These are phyloP conservation scores for Penicillium cinerascens DNA, from an alignment of 495 filamentous ascomycete species.

Conservation along the genomic window DNA sequence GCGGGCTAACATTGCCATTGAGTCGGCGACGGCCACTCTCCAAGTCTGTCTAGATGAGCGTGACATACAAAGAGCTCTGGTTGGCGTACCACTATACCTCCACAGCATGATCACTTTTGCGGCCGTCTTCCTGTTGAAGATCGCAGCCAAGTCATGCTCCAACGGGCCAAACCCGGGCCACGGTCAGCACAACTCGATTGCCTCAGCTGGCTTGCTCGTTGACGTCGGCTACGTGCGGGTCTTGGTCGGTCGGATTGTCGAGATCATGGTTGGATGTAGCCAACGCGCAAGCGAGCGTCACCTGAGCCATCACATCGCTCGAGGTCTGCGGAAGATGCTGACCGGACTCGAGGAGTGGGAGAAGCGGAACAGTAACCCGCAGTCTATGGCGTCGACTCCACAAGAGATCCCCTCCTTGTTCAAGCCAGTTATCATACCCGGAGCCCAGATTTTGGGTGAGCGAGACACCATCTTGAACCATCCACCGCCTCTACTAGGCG, in stretches of 20 bases:
- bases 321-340: slow-evolving; percentile 52
- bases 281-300: slow-evolving; percentile 50
- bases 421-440: slow-evolving; percentile 39
- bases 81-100: slow-evolving; percentile 52
- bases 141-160: slow-evolving; percentile 45
- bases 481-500: slow-evolving; percentile 39
- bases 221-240: slow-evolving; percentile 43
- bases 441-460: slow-evolving; percentile 39
- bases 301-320: slow-evolving; percentile 51
- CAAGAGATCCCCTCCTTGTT: slow-evolving; percentile 35
- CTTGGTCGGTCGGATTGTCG: slow-evolving; percentile 43
- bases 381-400: slow-evolving; percentile 13
- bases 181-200: slow-evolving; percentile 42
- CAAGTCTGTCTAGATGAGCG: slow-evolving; percentile 46
- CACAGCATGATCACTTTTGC: slow-evolving; percentile 59
- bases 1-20: slow-evolving; percentile 51
- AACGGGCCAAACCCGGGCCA: slow-evolving; percentile 20
- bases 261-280: slow-evolving; percentile 47
- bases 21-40: slow-evolving; percentile 50
- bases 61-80: slow-evolving; percentile 49
- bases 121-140: slow-evolving; percentile 52
- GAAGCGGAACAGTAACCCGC: slow-evolving; percentile 31
- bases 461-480: slow-evolving; percentile 41
- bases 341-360: slow-evolving; percentile 47
- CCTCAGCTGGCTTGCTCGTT: slow-evolving; percentile 39